These are phyloP conservation scores for Solanum bulbocastanum DNA, from an alignment of 257 asterid species.

Conservation along the genomic window DNA sequence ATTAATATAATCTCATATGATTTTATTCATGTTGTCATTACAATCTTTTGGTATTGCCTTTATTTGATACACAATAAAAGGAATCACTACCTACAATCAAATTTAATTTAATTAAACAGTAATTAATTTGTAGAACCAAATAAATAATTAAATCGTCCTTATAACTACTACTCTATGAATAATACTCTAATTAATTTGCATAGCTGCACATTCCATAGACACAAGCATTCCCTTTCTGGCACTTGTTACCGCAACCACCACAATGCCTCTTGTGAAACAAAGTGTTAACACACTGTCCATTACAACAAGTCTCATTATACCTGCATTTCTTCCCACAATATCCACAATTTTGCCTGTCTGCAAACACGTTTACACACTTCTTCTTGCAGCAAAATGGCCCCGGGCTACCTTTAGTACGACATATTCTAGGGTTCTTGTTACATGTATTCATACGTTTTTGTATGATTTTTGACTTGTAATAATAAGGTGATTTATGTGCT, in stretches of 20 bases:
- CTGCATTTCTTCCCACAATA: constrained; percentile 51
- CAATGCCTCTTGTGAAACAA: constrained; percentile 32
- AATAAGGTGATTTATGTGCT: neutral
- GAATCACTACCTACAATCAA: neutral
- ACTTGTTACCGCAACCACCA: constrained; percentile 51
- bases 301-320: constrained; percentile 49
- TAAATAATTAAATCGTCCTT: neutral
- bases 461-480: neutral
- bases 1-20: neutral
- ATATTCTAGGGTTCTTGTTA: constrained; percentile 41
- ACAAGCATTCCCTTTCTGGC: constrained; percentile 37
- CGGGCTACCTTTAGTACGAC: constrained; percentile 34
- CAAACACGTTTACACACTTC: constrained; percentile 35
- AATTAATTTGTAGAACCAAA: neutral
- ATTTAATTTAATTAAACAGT: neutral
- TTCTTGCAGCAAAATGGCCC: constrained; percentile 62
- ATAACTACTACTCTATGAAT: neutral
- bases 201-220: constrained; percentile 57
- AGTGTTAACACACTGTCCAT: constrained; percentile 50
- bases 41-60: neutral
- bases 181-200: constrained; percentile 10
- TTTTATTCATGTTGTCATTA: neutral
- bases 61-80: neutral
- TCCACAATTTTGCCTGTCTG: constrained; percentile 49
- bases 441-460: constrained; percentile 16